A percentile compares a stretch with the other conserved stretches of the same genome.
These are phyloP conservation scores for Annona cherimola DNA, from an alignment of 164 flowering plant genomes.

Conservation along the genomic window DNA sequence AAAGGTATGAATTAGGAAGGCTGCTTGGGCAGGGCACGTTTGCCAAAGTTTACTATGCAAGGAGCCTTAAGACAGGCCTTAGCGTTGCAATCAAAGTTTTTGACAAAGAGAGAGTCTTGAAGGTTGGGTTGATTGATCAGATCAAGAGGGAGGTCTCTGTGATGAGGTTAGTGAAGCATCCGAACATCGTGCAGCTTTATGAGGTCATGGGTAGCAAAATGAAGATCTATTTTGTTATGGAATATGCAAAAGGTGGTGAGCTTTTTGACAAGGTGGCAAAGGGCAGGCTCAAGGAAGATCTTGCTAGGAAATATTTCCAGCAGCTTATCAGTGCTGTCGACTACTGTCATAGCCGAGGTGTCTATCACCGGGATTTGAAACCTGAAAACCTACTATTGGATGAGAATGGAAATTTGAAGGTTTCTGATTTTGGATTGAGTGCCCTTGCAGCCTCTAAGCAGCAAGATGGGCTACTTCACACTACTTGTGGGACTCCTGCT, in stretches of 20 bases:
- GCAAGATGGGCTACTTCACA: conserved; percentile 76
- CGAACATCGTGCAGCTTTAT: conserved; percentile 61
- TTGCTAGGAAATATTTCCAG: conserved; percentile 57
- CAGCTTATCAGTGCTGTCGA: conserved; percentile 77
- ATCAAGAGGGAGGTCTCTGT: conserved; percentile 74
- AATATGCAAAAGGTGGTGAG: conserved; percentile 82
- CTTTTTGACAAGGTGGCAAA: conserved; percentile 76
- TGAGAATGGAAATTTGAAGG: conserved; percentile 65
- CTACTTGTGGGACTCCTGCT: conserved; percentile 85
- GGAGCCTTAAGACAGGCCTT: conserved; percentile 43
- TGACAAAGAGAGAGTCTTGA: conserved; percentile 70
- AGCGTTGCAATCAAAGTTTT: conserved; percentile 74
- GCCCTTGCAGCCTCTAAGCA: conserved; percentile 61
- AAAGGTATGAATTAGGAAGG: conserved; percentile 71
- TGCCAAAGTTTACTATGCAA: conserved; percentile 79
- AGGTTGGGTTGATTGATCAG: conserved; percentile 62
- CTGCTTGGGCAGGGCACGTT: conserved; percentile 84
- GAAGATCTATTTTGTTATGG: conserved; percentile 78
- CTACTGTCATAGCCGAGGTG: conserved; percentile 75
- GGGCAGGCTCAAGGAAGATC: conserved; percentile 69
- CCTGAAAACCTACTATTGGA: conserved; percentile 81
- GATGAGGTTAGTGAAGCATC: conserved; percentile 71
- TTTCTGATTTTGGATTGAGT: conserved; percentile 78
- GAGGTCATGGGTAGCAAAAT: conserved; percentile 80
- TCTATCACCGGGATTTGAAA: conserved; percentile 79